Conservation (phyloP, 1,139 yeast genomes). For the Pichia sp. region DNA sequence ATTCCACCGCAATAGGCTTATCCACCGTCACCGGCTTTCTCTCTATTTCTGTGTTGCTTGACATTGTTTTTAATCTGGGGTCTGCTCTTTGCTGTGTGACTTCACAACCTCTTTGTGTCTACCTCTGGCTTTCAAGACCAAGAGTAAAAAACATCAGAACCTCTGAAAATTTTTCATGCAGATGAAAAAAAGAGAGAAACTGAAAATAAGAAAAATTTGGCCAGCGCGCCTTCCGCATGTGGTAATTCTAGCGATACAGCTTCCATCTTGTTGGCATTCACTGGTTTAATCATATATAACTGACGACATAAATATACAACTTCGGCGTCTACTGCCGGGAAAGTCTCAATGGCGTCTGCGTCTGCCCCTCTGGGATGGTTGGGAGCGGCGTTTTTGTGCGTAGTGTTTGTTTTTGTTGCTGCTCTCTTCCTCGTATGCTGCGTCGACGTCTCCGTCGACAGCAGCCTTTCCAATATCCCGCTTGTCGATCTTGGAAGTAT, state of each 20-base stretch:
- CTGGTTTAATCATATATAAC: neutral
- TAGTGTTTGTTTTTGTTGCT: neutral
- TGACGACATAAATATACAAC: neutral
- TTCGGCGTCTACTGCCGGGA: neutral
- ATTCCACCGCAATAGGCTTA: conserved; percentile 79
- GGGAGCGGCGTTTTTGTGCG: neutral
- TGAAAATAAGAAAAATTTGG: neutral
- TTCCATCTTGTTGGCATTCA: neutral
- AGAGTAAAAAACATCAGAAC: neutral
- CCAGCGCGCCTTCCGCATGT: neutral
- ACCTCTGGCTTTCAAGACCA: neutral
- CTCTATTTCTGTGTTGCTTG: conserved; percentile 9
- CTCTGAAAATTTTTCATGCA: neutral
- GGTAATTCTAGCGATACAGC: conserved; percentile 1
- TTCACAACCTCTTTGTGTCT: neutral
- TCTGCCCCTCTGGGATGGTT: conserved; percentile 3
- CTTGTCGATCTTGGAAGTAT: conserved; percentile 92
- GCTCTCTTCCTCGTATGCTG: conserved; percentile 10
- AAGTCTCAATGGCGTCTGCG: neutral
- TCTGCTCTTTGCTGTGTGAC: neutral
- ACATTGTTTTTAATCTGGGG: conserved; percentile 8
- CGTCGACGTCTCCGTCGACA: conserved; percentile 15
- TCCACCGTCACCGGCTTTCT: conserved; percentile 77
- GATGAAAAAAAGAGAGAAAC: neutral
- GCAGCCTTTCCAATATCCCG: conserved; percentile 34